These are phyloP conservation scores for Pythium sukuiense DNA, from an alignment of 352 stramenopile species.

Conservation along the genomic window DNA sequence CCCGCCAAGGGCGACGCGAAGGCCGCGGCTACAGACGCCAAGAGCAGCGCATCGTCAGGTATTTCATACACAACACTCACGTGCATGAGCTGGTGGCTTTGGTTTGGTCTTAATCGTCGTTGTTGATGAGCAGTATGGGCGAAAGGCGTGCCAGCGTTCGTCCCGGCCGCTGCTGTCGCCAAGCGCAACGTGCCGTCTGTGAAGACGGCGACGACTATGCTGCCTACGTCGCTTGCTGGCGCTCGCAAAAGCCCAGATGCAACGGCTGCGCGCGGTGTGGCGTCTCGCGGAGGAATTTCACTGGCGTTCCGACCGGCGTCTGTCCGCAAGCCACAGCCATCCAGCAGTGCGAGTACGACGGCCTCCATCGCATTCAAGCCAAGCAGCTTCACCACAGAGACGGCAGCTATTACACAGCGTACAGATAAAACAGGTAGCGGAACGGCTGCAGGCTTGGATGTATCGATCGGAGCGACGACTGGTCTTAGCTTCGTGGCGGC, in stretches of 20 bases:
- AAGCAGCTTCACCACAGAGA: background rate
- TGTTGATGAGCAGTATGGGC: slow-evolving; percentile 48
- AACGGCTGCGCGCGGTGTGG: background rate
- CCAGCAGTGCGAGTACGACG: background rate
- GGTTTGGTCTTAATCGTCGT: background rate
- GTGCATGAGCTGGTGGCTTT: background rate
- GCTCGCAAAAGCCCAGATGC: slow-evolving; percentile 42
- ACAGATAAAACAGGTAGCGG: background rate
- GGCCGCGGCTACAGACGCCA: slow-evolving; percentile 49
- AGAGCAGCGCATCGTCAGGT: slow-evolving; percentile 37
- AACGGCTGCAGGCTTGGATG: background rate
- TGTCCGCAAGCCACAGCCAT: slow-evolving; percentile 35
- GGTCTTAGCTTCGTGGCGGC: slow-evolving; percentile 91
- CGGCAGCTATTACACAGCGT: background rate
- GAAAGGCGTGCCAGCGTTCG: slow-evolving; percentile 22
- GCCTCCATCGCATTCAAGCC: slow-evolving; percentile 1
- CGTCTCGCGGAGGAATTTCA: slow-evolving; percentile 31
- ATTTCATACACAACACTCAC: background rate
- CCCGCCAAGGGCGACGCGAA: slow-evolving; percentile 59
- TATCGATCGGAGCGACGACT: slow-evolving; percentile 46
- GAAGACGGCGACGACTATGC: slow-evolving; percentile 44
- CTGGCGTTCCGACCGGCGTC: slow-evolving; percentile 63
- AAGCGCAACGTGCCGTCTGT: slow-evolving; percentile 3
- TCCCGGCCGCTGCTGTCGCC: background rate
- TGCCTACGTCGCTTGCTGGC: slow-evolving; percentile 45